Base-by-base conservation (phyloP, 2,329 filamentous ascomycete species). In the Gnomoniopsis smithogilvyi region DNA sequence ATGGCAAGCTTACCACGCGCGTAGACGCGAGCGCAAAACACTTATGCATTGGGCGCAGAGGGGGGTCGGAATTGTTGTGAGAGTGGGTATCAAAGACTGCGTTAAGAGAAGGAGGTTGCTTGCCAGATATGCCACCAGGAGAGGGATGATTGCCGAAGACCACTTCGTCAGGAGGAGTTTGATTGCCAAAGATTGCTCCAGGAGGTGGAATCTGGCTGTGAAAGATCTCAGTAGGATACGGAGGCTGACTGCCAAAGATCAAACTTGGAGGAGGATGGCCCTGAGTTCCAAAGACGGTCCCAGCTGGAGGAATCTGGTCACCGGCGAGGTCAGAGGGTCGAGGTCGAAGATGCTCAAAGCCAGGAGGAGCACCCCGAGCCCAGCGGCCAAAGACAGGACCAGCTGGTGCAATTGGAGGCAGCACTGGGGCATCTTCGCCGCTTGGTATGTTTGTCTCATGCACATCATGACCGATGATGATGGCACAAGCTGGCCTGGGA, bases 21-120 rank as follows among this genome's bases (percentile, higher is more conserved):
- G 50, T 60, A 38, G 49, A 56, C 33, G 57, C 55, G 14, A 62
- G 60, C 8, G 57, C 59, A 14, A 50, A 53, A 6, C 60, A 62
- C 50, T 56, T 62, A 7, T 62, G 17, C 45, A 24, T 47, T 11
- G 17, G 21, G 24, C 33, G 26, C 19, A 54, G 52, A n/a, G 57
- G 12, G 36, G 34, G 11, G 26, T 24, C 30, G 48, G 21, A 36
- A 36, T 15, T 15, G 30, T 30, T 43, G 14, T 38, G 34, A 15
- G 34, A 15, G 8, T 38, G 34, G 10, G 34, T 38, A 15, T 38
- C 34, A 15, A 38, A 15, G 10, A 10, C 34, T 8, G 15, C 10
- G 34, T 15, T 38, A 38, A 38, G 34, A 38, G 34, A 38, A 15
- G 10, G 34, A 38, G 15, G 34, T 38, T 38, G 34, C 34, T n/a